Conservation (phyloP, 495 filamentous ascomycete genomes). For the Neurospora sp. region DNA sequence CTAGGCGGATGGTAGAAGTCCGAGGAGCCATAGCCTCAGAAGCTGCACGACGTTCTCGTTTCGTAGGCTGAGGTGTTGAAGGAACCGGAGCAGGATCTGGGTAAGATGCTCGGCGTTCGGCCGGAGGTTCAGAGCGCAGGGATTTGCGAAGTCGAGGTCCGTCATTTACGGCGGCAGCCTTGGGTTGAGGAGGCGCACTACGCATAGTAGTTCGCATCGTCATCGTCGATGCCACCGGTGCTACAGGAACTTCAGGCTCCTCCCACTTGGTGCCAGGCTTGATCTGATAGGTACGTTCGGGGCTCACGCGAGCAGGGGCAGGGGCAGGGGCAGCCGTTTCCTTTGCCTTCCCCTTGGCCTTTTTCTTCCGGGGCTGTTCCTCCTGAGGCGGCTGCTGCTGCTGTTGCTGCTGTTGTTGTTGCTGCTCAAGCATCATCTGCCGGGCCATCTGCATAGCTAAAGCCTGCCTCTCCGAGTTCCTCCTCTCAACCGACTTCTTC, state of each 20-base stretch:
- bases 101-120: constrained; percentile 3
- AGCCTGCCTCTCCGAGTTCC: constrained; percentile 19
- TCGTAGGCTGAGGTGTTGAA: neutral
- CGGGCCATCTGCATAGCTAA: constrained; percentile 18
- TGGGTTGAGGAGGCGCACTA: constrained; percentile 4
- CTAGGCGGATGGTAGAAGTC: neutral
- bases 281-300: constrained; percentile 30
- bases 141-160: constrained; percentile 19
- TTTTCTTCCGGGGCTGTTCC: constrained; percentile 2
- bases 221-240: neutral
- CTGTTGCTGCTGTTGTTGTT: neutral
- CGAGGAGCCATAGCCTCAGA: constrained; percentile 2
- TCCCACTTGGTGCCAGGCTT: constrained; percentile 31
- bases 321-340: neutral
- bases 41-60: constrained; percentile 8
- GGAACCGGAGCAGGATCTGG: constrained; percentile 1
- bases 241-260: constrained; percentile 1
- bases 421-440: constrained; percentile 15
- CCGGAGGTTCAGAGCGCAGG: constrained; percentile 11
- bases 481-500: constrained; percentile 28
- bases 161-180: neutral
- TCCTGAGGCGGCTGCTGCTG: neutral
- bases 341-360: neutral
- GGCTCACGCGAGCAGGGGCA: neutral
- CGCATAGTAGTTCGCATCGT: constrained; percentile 19